These are phyloP conservation scores for Saccharomycopsis capsularis DNA, from an alignment of 805 yeast species.

Conservation along the genomic window DNA sequence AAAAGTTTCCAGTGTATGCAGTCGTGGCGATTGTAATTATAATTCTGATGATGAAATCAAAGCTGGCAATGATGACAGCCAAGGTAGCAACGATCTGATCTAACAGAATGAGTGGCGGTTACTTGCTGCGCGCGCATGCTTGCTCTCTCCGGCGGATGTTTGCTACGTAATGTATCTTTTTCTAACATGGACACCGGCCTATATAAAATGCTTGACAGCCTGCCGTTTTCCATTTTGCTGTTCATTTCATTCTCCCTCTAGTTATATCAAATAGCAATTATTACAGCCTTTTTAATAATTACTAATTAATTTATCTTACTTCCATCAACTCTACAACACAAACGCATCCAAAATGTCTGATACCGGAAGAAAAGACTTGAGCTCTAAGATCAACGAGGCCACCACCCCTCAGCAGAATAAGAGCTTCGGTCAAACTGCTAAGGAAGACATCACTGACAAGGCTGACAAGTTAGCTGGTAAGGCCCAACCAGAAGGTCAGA, in stretches of 20 bases:
- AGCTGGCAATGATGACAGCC: too few relatives aligned
- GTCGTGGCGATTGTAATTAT: too few relatives aligned
- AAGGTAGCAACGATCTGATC: too few relatives aligned
- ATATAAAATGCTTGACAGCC: background rate
- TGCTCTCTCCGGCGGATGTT: too few relatives aligned
- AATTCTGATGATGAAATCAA: too few relatives aligned
- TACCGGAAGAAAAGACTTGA: slow-evolving; percentile 66
- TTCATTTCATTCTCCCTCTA: background rate
- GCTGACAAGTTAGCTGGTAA: slow-evolving; percentile 57
- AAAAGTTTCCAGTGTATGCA: too few relatives aligned
- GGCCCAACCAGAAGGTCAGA: slow-evolving; percentile 57
- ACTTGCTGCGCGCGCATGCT: too few relatives aligned
- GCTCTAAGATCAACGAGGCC: slow-evolving; percentile 61
- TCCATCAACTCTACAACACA: background rate
- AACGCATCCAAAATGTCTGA: slow-evolving; percentile 19
- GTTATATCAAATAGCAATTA: background rate
- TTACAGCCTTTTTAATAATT: background rate
- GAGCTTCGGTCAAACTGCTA: slow-evolving; percentile 54
- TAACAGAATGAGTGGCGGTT: too few relatives aligned
- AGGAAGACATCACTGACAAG: slow-evolving; percentile 62
- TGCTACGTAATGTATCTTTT: too few relatives aligned
- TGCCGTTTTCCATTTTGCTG: background rate
- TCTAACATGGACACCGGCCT: too few relatives aligned
- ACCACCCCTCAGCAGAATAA: slow-evolving; percentile 69
- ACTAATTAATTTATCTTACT: background rate